phyloP scores from a whole-genome alignment of 371 early-diverging fungal genomes.

The Mucor velutinosus region DNA sequence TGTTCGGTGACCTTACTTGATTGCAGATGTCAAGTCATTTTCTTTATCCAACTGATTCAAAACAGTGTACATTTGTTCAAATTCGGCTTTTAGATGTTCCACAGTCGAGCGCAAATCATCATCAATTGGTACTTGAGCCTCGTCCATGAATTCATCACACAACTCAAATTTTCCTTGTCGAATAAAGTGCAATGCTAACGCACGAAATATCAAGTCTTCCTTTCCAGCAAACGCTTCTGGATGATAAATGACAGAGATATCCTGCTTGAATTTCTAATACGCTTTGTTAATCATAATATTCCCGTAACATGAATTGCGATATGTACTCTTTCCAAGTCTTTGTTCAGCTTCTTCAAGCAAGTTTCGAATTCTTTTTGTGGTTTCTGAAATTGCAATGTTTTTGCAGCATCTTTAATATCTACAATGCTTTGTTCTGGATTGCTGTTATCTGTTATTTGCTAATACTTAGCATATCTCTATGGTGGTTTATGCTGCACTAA shows the following conservation, averaged over 20 bases:
- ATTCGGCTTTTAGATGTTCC: constrained; percentile 37
- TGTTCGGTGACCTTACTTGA: constrained; percentile 19
- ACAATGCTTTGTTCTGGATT: constrained; percentile 1
- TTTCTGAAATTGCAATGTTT: constrained; percentile 44
- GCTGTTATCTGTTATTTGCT: neutral
- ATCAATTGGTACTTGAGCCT: constrained; percentile 43
- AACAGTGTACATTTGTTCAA: constrained; percentile 44
- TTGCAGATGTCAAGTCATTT: constrained; percentile 29
- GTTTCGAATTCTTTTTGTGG: constrained; percentile 71
- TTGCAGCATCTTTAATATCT: constrained; percentile 23
- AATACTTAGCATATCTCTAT: neutral
- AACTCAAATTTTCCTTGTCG: constrained; percentile 87
- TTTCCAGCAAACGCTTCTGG: constrained; percentile 74
- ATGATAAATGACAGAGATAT: constrained; percentile 58
- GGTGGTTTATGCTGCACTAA: neutral
- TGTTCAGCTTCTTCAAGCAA: constrained; percentile 68
- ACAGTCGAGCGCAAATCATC: constrained; percentile 33
- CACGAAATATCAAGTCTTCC: constrained; percentile 55
- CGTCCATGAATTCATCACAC: constrained; percentile 60
- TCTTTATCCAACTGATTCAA: constrained; percentile 33
- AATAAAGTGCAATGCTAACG: constrained; percentile 79
- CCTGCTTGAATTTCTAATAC: constrained; percentile 64
- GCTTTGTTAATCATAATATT: neutral
- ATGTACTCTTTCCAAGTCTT: constrained; percentile 75
- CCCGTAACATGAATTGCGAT: neutral